These are phyloP conservation scores for Ilyonectria robusta DNA, from an alignment of 2,329 filamentous ascomycete species.

Conservation along the genomic window DNA sequence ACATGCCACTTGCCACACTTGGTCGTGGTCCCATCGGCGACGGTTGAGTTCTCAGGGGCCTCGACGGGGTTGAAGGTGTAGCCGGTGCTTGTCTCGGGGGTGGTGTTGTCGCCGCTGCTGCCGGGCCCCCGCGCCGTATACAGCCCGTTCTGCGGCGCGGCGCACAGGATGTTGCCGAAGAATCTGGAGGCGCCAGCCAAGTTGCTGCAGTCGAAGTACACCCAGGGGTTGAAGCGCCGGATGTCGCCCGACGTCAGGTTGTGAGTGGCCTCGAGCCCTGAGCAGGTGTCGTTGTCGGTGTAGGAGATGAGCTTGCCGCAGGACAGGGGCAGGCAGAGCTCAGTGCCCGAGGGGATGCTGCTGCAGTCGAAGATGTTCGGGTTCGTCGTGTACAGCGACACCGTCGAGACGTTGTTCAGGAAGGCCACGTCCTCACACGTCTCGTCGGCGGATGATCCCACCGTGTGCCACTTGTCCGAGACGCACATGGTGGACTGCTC, in stretches of 20 bases:
- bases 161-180: constrained; percentile 15
- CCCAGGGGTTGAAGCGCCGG: constrained; percentile 16
- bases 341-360: background rate
- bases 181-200: background rate
- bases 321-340: background rate
- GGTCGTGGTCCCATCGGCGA: constrained; percentile 5
- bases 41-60: constrained; percentile 13
- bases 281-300: background rate
- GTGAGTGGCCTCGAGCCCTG: background rate
- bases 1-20: constrained; percentile 19
- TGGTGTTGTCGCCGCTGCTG: constrained; percentile 4
- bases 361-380: background rate
- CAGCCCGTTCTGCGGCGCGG: constrained; percentile 3
- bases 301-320: constrained; percentile 3
- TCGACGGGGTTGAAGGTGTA: constrained; percentile 12
- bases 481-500: background rate
- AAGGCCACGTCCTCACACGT: background rate
- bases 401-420: background rate
- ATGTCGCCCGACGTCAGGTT: constrained; percentile 7
- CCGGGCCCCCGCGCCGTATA: constrained; percentile 1
- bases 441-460: background rate
- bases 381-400: background rate
- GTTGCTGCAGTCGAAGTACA: constrained; percentile 18
- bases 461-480: background rate
- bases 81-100: background rate